Percentiles rank a stretch among this genome's conserved stretches.
phyloP scores from a whole-genome alignment of 2,329 filamentous ascomycete genomes.

The Rosellinia necatrix region DNA sequence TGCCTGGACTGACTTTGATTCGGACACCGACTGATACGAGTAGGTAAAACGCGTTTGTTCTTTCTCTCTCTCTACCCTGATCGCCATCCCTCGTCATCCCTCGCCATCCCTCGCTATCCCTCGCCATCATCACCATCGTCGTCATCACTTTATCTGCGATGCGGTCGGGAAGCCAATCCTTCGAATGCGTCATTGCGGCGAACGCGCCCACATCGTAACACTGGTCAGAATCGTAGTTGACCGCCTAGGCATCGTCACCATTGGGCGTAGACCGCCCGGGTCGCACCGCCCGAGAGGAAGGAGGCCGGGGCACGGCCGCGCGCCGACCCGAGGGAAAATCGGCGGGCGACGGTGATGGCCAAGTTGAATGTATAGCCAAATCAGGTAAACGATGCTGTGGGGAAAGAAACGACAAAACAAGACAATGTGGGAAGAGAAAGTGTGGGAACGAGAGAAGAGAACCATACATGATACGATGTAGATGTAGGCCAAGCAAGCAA shows the following conservation, averaged over 20 bases:
- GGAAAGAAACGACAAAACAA: neutral
- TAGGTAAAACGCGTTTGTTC: neutral
- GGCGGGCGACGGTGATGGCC: too few species aligned
- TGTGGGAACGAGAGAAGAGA: neutral
- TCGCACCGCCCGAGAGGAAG: conserved; percentile 21
- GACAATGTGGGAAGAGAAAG: neutral
- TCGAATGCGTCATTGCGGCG: neutral
- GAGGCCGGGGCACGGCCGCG: neutral
- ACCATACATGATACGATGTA: neutral
- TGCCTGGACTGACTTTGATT: conserved; percentile 15
- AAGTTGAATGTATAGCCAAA: too few species aligned
- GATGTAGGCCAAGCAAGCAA: neutral
- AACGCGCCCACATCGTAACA: neutral
- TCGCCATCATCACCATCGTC: conserved; percentile 6
- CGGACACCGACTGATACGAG: conserved; percentile 28
- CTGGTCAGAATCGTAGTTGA: too few species aligned
- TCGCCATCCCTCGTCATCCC: conserved; percentile 9
- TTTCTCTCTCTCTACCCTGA: neutral
- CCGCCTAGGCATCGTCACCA: neutral
- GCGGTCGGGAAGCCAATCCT: conserved; percentile 6
- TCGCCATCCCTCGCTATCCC: conserved; percentile 4
- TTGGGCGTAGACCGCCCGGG: conserved; percentile 15
- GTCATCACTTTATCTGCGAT: conserved; percentile 5
- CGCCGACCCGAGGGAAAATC: neutral
- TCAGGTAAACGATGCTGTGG: neutral